Evolutionary conservation across 73 alveolate species (phyloP), one percentile per base, ranked within the genome.

Genomic region (Paramecium pentaurelia): DNA sequence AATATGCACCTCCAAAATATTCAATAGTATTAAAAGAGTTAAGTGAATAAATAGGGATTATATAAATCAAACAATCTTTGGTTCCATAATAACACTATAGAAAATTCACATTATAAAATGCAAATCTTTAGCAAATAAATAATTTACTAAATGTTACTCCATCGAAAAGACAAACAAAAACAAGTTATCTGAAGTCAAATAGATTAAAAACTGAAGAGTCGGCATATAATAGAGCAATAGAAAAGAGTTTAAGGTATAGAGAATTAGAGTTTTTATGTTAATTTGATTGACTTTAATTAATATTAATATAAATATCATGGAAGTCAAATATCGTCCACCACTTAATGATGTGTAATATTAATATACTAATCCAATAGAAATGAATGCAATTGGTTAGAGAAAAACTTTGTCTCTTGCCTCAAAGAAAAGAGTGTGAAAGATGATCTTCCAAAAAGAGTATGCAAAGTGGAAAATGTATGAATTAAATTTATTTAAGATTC

Each of bases 371-470:
- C 14, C 40, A 4, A 42, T 89, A 89, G 94, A 59, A 37, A 42
- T 73, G 94, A 89, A 73, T 89, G 94, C 51, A 83, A 89, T 20
- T 89, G 60, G 75, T 71, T 89, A 25, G 94, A 89, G 59, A 89
- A 54, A 25, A 89, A 89, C 86, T 47, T 89, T 70, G 44, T 71
- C 49, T 58, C 92, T 36, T 89, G 94, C 40, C 91, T 89, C 6
- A 89, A 83, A 71, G 94, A 89, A 45, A 89, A 89, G 84, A 71
- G 92, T 89, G 94, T 89, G 45, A 58, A 89, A 71, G 94, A 89
- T 89, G 71, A 89, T 8, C 22, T 89, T 12, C 90, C 94, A 45
- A 89, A 71, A 51, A 89, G 86, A 83, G 51, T 45, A n/a, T 89
- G 94, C 84, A 89, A 60, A 71, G 92, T 83, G 71, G 94, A 89